Evolutionary conservation across 2,329 filamentous ascomycete genomes (phyloP).

Genomic region (Cercospora brassicicola): DNA sequence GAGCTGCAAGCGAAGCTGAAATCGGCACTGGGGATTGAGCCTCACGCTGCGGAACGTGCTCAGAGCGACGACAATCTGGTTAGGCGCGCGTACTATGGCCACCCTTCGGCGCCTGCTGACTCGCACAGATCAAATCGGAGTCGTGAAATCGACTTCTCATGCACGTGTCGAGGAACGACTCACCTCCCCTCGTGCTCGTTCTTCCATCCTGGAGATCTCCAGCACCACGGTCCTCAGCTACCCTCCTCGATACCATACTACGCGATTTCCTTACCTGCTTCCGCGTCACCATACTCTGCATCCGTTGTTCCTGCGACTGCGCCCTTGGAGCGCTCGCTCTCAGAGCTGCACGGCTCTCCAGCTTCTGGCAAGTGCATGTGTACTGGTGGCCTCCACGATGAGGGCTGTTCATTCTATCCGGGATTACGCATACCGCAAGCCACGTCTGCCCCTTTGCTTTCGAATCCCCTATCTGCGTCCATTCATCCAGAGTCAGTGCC

Average conservation of each 20-base stretch:
- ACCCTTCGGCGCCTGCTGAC: slow-evolving; percentile 11
- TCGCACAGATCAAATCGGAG: slow-evolving; percentile 10
- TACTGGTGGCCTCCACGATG: slow-evolving; percentile 26
- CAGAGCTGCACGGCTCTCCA: slow-evolving; percentile 26
- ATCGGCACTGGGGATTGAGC: background rate
- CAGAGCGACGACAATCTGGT: slow-evolving; percentile 6
- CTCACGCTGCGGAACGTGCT: background rate
- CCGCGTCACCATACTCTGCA: slow-evolving; percentile 13
- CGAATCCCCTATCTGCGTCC: background rate
- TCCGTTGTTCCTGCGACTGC: slow-evolving; percentile 11
- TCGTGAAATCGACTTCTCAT: slow-evolving; percentile 17
- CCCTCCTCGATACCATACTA: slow-evolving; percentile 9
- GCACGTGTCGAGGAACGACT: slow-evolving; percentile 21
- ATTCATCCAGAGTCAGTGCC: background rate
- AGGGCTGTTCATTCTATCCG: slow-evolving; percentile 21
- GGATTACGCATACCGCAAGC: slow-evolving; percentile 22
- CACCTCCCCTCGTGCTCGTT: slow-evolving; percentile 20
- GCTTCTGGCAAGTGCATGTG: slow-evolving; percentile 22
- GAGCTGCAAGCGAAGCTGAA: slow-evolving; percentile 8
- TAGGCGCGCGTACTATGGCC: slow-evolving; percentile 12
- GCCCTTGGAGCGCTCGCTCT: slow-evolving; percentile 6
- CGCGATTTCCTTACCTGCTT: slow-evolving; percentile 17
- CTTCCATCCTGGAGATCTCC: slow-evolving; percentile 21
- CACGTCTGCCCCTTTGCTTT: background rate
- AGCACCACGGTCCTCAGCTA: slow-evolving; percentile 5